A percentile compares a stretch with the other conserved stretches of the same genome.
Conservation (phyloP, 1,284 basidiomycete genomes). For the Cryptococcus depauperatus region DNA sequence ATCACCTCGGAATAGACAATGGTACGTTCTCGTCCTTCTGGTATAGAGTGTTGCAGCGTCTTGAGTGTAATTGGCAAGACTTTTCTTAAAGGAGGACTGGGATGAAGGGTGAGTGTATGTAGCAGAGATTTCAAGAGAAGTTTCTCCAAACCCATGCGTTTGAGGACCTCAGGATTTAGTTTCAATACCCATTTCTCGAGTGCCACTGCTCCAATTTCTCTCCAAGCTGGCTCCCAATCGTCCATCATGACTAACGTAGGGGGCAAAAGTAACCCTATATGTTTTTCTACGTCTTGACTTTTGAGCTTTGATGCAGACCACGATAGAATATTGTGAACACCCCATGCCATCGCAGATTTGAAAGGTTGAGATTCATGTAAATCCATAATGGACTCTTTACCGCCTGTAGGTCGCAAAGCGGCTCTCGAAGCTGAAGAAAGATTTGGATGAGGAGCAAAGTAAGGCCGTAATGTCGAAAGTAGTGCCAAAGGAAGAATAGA, state of each 20-base stretch:
- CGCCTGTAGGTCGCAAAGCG: conserved; percentile 22
- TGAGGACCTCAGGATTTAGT: conserved; percentile 20
- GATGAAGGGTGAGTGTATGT: conserved; percentile 37
- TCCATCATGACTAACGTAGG: conserved; percentile 43
- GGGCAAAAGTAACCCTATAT: conserved; percentile 38
- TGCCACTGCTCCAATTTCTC: conserved; percentile 27
- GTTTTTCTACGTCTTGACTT: conserved; percentile 18
- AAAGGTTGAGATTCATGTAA: conserved; percentile 30
- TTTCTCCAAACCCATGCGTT: conserved; percentile 37
- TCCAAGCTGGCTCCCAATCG: conserved; percentile 42
- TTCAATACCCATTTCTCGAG: conserved; percentile 29
- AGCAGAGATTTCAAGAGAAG: conserved; percentile 34
- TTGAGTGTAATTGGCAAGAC: conserved; percentile 24
- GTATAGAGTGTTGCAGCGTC: conserved; percentile 12
- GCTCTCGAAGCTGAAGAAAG: conserved; percentile 24
- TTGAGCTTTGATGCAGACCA: conserved; percentile 17
- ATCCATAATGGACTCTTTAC: conserved; percentile 24
- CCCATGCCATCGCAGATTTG: conserved; percentile 28
- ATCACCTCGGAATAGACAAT: conserved; percentile 31
- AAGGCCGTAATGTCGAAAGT: conserved; percentile 17
- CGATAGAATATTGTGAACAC: conserved; percentile 26
- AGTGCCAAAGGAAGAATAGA: conserved; percentile 16
- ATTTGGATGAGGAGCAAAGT: conserved; percentile 27
- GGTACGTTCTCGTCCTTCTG: neutral
- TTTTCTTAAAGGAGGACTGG: conserved; percentile 28